Evolutionary conservation across 164 flowering plant species (phyloP), one percentile per base, ranked within the genome.

Genomic region (Piper longum): DNA sequence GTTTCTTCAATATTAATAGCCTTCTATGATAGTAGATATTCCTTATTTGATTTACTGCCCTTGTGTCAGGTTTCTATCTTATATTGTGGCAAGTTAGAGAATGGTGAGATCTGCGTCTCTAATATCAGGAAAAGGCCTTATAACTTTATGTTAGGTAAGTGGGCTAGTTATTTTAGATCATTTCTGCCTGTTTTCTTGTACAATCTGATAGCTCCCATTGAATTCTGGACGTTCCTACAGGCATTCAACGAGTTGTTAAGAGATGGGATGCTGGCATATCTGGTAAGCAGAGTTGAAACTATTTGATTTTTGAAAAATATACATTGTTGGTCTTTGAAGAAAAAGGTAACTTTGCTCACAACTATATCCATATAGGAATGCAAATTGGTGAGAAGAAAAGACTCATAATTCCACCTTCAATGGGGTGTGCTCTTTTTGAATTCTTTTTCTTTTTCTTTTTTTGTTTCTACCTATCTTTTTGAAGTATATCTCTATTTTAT

Each of bases 381-480:
- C 60, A 41, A 17, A 41, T 57, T 57, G 60, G 60, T 26, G 60
- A 41, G 60, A 57, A 57, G 41, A 57, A 42, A 57, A 26, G 60
- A 57, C 60, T 57, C 12, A 36, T 5, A 26, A 57, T 57, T 13
- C 60, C 60, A 26, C 60, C 60, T 7, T 57, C 60, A n/a, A 57
- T n/a, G 42, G 41, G 36, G 60, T 57, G 26, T 26, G 60, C 6
- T 11, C 60, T n/a, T 56, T 26, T 16, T 7, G 13, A 26, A 26
- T 9, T 6, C 16, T 41, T 8, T 4, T 57, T 41, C 4, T 4
- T 26, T 16, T 1, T 5, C 36, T 57, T 36, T 57, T 26, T 6
- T 6, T 18, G 36, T 16, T 36, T 26, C 60, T 57, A 7, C 60
- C 2, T 4, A 4, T 8, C 36, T 57, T 36, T 41, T 0, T 11